phyloP scores from a whole-genome alignment of 768 basidiomycete species.

The Tricholoma saponaceum region DNA sequence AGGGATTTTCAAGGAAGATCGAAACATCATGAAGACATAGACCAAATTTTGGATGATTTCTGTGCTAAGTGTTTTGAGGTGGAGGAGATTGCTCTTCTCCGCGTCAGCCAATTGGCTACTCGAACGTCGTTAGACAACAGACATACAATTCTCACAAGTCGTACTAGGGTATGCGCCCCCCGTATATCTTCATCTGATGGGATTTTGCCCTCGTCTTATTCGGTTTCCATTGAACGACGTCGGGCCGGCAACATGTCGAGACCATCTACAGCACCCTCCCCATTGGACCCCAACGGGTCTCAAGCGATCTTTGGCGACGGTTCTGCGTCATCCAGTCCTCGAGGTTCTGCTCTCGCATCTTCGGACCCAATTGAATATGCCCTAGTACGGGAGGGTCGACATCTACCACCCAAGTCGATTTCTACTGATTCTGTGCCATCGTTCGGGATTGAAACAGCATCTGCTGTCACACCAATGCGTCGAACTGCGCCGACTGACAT shows the following conservation, averaged over 20 bases:
- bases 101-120: conserved; percentile 60
- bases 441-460: conserved; percentile 13
- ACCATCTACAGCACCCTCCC: conserved; percentile 48
- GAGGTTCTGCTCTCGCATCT: conserved; percentile 12
- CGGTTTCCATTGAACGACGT: conserved; percentile 5
- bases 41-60: conserved; percentile 48
- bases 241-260: conserved; percentile 26
- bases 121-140: conserved; percentile 27
- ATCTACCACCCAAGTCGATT: conserved; percentile 43
- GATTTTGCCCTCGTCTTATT: conserved; percentile 6
- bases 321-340: conserved; percentile 13
- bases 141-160: conserved; percentile 8
- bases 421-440: conserved; percentile 55
- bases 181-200: background rate
- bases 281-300: conserved; percentile 21
- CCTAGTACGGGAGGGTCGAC: conserved; percentile 17
- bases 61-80: conserved; percentile 62
- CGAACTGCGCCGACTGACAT: conserved; percentile 22
- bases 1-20: conserved; percentile 34
- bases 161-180: conserved; percentile 1
- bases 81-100: conserved; percentile 62
- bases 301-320: conserved; percentile 22
- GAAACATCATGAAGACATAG: conserved; percentile 29
- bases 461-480: conserved; percentile 13
- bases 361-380: conserved; percentile 14